phyloP scores from a whole-genome alignment of 2,329 filamentous ascomycete species.

The Simplicillium aogashimaense region DNA sequence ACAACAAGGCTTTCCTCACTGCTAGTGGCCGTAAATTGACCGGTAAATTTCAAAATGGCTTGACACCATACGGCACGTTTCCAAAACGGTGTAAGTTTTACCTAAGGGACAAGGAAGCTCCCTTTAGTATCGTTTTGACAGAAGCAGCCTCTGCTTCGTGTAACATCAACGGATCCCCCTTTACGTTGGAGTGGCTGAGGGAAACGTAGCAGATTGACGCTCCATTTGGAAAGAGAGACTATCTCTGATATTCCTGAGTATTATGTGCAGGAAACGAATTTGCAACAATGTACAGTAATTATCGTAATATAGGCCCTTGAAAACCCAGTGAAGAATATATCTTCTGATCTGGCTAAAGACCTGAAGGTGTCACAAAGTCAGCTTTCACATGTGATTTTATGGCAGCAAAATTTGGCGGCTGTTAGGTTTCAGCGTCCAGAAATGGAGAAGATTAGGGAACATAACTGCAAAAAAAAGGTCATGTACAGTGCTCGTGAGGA shows the following conservation, averaged over 20 bases:
- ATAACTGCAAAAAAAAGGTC: no score
- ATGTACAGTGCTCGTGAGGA: no score
- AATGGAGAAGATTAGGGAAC: no score
- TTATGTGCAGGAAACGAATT: no score
- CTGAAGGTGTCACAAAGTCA: no score
- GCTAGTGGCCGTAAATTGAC: no score
- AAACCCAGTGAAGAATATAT: no score
- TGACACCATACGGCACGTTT: background rate
- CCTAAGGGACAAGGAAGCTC: background rate
- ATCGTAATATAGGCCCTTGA: no score
- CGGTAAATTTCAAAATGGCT: no score
- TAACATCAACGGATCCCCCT: slow-evolving; percentile 4
- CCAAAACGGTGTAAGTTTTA: slow-evolving; percentile 1
- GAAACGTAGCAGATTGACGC: slow-evolving; percentile 1
- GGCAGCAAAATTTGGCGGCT: background rate
- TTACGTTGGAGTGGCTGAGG: slow-evolving; percentile 3
- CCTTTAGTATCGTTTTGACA: slow-evolving; percentile 1
- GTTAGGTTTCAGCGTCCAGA: no score
- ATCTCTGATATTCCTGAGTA: background rate
- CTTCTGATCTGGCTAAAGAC: no score
- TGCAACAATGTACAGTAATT: no score
- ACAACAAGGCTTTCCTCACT: background rate
- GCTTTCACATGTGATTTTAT: slow-evolving; percentile 1
- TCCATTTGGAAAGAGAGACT: slow-evolving; percentile 1
- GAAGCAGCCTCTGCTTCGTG: background rate